Conservation (phyloP, 1,284 basidiomycete species). For the Heterobasidion annosum region DNA sequence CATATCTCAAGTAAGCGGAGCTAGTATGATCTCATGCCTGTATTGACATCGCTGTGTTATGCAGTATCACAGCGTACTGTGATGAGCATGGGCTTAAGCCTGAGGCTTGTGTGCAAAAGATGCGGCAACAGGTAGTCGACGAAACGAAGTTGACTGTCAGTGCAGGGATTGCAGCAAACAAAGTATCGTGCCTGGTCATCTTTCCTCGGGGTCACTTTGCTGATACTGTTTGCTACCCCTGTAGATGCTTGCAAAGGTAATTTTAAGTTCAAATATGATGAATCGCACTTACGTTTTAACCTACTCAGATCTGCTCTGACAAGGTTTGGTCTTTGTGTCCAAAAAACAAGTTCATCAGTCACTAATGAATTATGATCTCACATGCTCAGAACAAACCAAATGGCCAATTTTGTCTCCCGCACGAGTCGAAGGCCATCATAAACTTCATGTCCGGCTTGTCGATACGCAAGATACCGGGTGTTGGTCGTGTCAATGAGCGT, state of each 20-base stretch:
- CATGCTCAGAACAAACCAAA: constrained; percentile 80
- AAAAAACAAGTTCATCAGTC: no score
- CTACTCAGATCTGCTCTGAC: constrained; percentile 83
- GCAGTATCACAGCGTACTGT: constrained; percentile 75
- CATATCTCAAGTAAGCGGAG: constrained; percentile 68
- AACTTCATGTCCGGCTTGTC: constrained; percentile 69
- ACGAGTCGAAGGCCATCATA: constrained; percentile 54
- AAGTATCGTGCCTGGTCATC: constrained; percentile 30
- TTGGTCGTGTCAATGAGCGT: constrained; percentile 83
- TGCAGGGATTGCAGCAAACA: constrained; percentile 88
- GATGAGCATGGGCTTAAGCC: constrained; percentile 53
- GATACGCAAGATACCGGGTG: constrained; percentile 80
- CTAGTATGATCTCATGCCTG: constrained; percentile 2
- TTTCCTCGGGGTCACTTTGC: neutral
- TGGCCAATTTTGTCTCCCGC: constrained; percentile 77
- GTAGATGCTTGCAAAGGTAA: constrained; percentile 68
- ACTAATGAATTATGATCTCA: no score
- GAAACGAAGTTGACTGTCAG: constrained; percentile 87
- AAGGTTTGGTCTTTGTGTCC: constrained; percentile 34
- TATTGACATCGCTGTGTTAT: neutral
- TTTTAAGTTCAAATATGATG: constrained; percentile 6
- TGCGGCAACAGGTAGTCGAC: constrained; percentile 62
- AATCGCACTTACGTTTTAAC: neutral
- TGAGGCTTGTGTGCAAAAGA: constrained; percentile 69
- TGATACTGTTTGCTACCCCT: neutral